Evolutionary conservation across 768 basidiomycete species (phyloP).

Genomic region (Mycena polygramma): DNA sequence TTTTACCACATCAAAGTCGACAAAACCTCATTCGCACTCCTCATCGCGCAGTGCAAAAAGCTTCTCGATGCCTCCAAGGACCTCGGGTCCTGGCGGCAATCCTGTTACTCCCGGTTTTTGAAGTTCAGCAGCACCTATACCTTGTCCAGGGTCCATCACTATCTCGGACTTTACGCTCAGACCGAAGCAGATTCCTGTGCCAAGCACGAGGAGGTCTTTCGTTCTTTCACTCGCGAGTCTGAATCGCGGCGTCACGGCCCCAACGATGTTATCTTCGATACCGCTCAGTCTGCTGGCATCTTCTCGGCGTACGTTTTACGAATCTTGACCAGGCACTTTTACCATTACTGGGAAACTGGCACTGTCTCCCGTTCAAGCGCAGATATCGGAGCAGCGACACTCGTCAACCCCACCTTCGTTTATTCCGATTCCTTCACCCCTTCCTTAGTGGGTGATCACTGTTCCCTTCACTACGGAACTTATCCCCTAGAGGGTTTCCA

Average conservation of each 20-base stretch:
- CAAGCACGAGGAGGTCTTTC: slow-evolving; percentile 33
- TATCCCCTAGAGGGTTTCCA: slow-evolving; percentile 51
- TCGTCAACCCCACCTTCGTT: slow-evolving; percentile 52
- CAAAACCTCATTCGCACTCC: slow-evolving; percentile 37
- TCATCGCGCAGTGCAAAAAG: slow-evolving; percentile 47
- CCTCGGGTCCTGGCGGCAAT: slow-evolving; percentile 45
- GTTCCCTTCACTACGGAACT: slow-evolving; percentile 49
- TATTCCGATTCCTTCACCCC: slow-evolving; percentile 36
- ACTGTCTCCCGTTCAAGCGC: slow-evolving; percentile 40
- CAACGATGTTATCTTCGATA: not conserved
- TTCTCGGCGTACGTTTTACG: slow-evolving; percentile 1
- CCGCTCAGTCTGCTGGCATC: slow-evolving; percentile 22
- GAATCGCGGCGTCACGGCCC: slow-evolving; percentile 1
- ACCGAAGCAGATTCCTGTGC: slow-evolving; percentile 36
- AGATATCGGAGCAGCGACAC: slow-evolving; percentile 38
- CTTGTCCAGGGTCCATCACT: slow-evolving; percentile 46
- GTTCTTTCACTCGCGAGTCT: slow-evolving; percentile 31
- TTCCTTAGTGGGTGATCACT: slow-evolving; percentile 47
- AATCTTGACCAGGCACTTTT: slow-evolving; percentile 28
- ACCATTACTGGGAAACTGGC: slow-evolving; percentile 50
- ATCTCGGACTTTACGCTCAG: slow-evolving; percentile 46
- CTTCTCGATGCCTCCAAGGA: slow-evolving; percentile 42
- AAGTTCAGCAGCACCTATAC: slow-evolving; percentile 48
- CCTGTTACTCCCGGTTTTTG: slow-evolving; percentile 45
- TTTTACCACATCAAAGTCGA: slow-evolving; percentile 54